Evolutionary conservation across 306 rosid genomes (phyloP).

Genomic region (Oemleria cerasiformis): DNA sequence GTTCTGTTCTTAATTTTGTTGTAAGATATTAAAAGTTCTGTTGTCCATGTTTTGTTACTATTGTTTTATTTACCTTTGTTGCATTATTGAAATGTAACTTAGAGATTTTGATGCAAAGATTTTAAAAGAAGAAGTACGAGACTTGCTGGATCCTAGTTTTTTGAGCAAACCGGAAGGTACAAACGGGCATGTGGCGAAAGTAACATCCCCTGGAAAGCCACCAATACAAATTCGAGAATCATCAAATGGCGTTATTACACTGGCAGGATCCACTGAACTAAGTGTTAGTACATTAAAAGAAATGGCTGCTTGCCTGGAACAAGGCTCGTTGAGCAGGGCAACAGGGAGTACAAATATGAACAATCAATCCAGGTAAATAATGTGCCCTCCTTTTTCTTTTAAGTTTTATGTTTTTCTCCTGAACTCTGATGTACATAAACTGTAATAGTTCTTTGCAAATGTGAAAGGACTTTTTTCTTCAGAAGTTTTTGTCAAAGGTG

Average conservation of each 20-base stretch:
- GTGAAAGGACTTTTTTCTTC: neutral
- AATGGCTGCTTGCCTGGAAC: constrained; percentile 98
- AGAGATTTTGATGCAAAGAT: constrained; percentile 51
- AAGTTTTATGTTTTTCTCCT: neutral
- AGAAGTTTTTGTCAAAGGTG: neutral
- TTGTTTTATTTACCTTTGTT: constrained; percentile 14
- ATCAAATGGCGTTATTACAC: constrained; percentile 93
- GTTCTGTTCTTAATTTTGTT: constrained; percentile 3
- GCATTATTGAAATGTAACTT: constrained; percentile 33
- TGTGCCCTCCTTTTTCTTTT: neutral
- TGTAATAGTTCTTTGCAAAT: neutral
- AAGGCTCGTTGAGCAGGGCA: constrained; percentile 92
- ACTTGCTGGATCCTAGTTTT: constrained; percentile 80
- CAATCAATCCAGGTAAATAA: constrained; percentile 86
- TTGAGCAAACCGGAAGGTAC: constrained; percentile 75
- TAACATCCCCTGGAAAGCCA: constrained; percentile 69
- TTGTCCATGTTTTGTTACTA: neutral
- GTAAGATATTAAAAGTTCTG: neutral
- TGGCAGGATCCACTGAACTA: constrained; percentile 96
- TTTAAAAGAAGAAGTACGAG: constrained; percentile 97
- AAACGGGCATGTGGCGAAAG: constrained; percentile 80
- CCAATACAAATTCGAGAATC: constrained; percentile 99
- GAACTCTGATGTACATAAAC: neutral
- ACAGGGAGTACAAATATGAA: constrained; percentile 99
- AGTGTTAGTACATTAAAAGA: constrained; percentile 77